A percentile compares a stretch with the other conserved stretches of the same genome.
Evolutionary conservation across 1,284 basidiomycete genomes (phyloP).

Genomic region (Trichosporon ovoides): DNA sequence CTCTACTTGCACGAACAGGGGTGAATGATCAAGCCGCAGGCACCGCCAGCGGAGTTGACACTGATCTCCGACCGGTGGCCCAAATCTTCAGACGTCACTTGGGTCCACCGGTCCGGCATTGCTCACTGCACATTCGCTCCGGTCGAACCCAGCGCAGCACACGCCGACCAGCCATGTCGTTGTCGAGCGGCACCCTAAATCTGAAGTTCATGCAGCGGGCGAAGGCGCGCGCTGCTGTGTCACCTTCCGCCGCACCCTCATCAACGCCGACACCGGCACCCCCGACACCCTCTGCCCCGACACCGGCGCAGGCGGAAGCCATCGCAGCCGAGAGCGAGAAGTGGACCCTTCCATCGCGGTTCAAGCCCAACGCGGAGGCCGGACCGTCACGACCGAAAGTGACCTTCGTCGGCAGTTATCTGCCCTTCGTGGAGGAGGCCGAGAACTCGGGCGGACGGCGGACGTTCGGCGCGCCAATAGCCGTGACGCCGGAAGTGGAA

Average conservation of each 20-base stretch:
- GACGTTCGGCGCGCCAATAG: conserved; percentile 27
- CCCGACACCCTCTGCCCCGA: conserved; percentile 6
- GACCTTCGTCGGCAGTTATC: conserved; percentile 31
- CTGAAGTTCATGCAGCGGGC: conserved; percentile 49
- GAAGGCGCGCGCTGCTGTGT: conserved; percentile 21
- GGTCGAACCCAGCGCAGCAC: not conserved
- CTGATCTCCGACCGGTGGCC: not conserved
- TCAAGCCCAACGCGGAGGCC: conserved; percentile 4
- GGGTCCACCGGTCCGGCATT: no score
- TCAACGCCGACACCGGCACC: not conserved
- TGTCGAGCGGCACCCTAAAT: conserved; percentile 42
- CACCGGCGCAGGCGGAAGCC: conserved; percentile 5
- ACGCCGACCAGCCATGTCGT: conserved; percentile 25
- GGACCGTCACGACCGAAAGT: conserved; percentile 15
- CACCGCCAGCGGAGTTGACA: not conserved
- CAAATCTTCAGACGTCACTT: not conserved
- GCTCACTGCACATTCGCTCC: not conserved
- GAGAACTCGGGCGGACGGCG: conserved; percentile 21
- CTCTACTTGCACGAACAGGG: no score
- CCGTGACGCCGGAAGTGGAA: conserved; percentile 7
- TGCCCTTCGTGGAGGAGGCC: conserved; percentile 29
- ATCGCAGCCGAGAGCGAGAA: conserved; percentile 20
- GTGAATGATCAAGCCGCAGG: not conserved
- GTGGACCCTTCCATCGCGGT: conserved; percentile 23
- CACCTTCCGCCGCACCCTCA: not conserved